Evolutionary conservation across 2,329 filamentous ascomycete genomes (phyloP), one percentile per base, ranked within the genome.

Genomic region (Fusarium algeriense): DNA sequence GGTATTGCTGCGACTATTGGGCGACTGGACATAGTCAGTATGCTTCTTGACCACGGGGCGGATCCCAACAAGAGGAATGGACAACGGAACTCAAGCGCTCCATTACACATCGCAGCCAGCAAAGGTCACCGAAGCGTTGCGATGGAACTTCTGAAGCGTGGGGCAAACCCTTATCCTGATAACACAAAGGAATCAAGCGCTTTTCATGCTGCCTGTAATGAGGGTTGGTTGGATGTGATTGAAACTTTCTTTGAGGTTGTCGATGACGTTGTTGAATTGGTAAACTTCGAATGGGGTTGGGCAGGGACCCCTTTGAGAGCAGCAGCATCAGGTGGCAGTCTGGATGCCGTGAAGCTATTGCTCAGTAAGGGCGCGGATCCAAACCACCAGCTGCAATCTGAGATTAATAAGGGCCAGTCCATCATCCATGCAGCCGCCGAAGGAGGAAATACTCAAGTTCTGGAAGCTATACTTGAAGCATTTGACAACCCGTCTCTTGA

Each of bases 281-380:
- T 70, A 48, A 66, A 68, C 38, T 70, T 73, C 11, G 67, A 73
- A 49, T 73, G 69, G 69, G 69, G 67, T 6, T 64, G 60, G 60
- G 62, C 59, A 32, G 67, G 60, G 20, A 66, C 58, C 14, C 67
- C 67, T 11, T 35, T 73, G 23, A 37, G 65, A 5, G 58, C 64
- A 43, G 67, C 67, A 4, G 52, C 60, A 20, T 60, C 67, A 20
- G 67, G 63, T 20, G 63, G 67, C 4, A 58, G 45, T 13, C 37
- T 68, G 15, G 58, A 70, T 34, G 44, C 41, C 11, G 60, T 64
- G 7, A 26, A 69, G 38, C 20, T 73, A 10, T 48, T 73, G 11
- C 67, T 73, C 12, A 28, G 45, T 17, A 64, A 62, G 15, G 69
- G 71, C 4, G 67, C 57, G 10, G 37, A 70, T 19, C 65, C 69